These are phyloP conservation scores for Penicillium sp. DNA, from an alignment of 2,329 filamentous ascomycete genomes.

Conservation along the genomic window DNA sequence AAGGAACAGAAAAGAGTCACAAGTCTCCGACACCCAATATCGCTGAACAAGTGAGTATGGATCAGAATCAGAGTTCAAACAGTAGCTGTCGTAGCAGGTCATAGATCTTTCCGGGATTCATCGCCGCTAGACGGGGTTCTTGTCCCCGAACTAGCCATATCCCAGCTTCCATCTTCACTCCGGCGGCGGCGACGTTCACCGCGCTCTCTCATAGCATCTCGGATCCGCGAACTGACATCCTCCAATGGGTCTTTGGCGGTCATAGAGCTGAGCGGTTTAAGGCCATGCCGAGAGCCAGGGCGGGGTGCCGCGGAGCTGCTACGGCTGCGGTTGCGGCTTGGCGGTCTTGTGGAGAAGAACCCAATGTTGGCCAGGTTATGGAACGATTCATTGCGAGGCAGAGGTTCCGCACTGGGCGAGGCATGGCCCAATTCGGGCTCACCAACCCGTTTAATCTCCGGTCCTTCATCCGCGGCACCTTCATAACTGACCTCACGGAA, in stretches of 20 bases:
- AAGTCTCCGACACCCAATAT: slow-evolving; percentile 6
- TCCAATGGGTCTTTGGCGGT: slow-evolving; percentile 71
- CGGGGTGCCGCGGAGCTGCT: slow-evolving; percentile 68
- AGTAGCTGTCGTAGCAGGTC: slow-evolving; percentile 12
- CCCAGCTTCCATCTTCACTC: slow-evolving; percentile 45
- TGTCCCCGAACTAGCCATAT: slow-evolving; percentile 40
- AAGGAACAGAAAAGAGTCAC: slow-evolving; percentile 13
- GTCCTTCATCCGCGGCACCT: slow-evolving; percentile 17
- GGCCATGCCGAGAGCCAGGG: slow-evolving; percentile 62
- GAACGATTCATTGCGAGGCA: slow-evolving; percentile 89
- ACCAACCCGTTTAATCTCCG: slow-evolving; percentile 26
- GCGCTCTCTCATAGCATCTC: slow-evolving; percentile 79
- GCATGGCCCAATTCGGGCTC: slow-evolving; percentile 23
- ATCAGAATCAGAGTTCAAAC: neutral
- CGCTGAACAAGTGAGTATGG: neutral
- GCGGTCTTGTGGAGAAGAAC: slow-evolving; percentile 84
- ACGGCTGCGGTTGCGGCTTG: slow-evolving; percentile 74
- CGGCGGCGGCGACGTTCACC: slow-evolving; percentile 60
- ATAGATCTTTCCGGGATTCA: slow-evolving; percentile 38
- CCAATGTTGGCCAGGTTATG: slow-evolving; percentile 82
- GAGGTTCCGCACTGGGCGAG: slow-evolving; percentile 46
- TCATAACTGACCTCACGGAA: slow-evolving; percentile 37
- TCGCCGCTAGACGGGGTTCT: slow-evolving; percentile 36
- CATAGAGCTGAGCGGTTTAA: slow-evolving; percentile 68
- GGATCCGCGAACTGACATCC: slow-evolving; percentile 79